Evolutionary conservation across 331 rosid genomes (phyloP).

Genomic region (Saraca asoca): DNA sequence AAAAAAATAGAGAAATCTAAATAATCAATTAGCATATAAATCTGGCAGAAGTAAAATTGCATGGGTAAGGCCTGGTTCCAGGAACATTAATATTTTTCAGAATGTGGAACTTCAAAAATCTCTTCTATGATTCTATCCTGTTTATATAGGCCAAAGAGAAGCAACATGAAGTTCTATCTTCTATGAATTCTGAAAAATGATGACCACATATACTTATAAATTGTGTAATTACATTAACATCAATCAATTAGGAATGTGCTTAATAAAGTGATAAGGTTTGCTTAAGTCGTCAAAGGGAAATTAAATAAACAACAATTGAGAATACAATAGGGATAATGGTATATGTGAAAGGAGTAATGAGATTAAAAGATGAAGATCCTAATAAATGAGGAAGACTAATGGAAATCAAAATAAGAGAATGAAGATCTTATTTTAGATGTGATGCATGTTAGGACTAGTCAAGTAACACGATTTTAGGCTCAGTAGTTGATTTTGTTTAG

Average conservation of each 20-base stretch:
- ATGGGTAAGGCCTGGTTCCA: not conserved
- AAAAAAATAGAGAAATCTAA: not conserved
- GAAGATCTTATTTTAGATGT: no score
- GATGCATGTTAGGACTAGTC: no score
- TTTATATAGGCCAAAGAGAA: not conserved
- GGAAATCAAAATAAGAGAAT: no score
- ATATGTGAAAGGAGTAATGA: no score
- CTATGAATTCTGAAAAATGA: not conserved
- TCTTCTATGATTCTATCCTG: not conserved
- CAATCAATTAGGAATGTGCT: not conserved
- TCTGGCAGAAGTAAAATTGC: not conserved
- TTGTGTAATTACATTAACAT: not conserved
- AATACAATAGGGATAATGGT: no score
- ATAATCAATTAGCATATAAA: conserved; percentile 14
- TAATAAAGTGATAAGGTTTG: not conserved
- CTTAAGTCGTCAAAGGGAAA: not conserved
- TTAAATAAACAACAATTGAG: no score
- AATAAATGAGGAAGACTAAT: no score
- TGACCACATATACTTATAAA: not conserved
- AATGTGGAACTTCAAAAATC: not conserved
- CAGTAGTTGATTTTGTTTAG: no score
- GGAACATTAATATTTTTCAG: not conserved
- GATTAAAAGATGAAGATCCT: no score
- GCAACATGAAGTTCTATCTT: not conserved
- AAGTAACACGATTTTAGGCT: no score